phyloP scores from a whole-genome alignment of 176 grass and related monocot species.

The Aegilops longissima region DNA sequence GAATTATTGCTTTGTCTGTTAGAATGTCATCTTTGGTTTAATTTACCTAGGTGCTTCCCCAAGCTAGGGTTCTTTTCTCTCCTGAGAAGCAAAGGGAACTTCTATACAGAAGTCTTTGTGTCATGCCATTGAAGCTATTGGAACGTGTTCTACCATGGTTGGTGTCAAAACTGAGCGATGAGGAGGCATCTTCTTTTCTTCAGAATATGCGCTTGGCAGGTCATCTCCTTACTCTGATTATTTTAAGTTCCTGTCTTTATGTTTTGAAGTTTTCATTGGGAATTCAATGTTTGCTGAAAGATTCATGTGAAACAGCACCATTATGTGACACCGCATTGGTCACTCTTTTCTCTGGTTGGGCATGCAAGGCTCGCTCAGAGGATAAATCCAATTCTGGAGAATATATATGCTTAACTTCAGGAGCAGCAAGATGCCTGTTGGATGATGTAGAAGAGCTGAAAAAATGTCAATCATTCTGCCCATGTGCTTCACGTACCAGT shows the following conservation, averaged over 20 bases:
- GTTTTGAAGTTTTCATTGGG: constrained; percentile 23
- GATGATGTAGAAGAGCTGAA: constrained; percentile 46
- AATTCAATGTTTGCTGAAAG: constrained; percentile 36
- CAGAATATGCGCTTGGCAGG: constrained; percentile 85
- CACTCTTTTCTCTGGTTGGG: constrained; percentile 95
- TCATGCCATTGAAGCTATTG: constrained; percentile 94
- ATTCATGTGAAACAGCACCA: constrained; percentile 62
- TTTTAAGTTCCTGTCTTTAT: constrained; percentile 6
- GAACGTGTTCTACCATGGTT: constrained; percentile 97
- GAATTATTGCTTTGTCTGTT: constrained; percentile 9
- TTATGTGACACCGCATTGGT: constrained; percentile 76
- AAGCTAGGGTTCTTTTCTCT: constrained; percentile 89
- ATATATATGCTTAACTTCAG: constrained; percentile 73
- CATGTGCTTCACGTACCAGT: constrained; percentile 59
- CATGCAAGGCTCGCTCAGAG: constrained; percentile 69
- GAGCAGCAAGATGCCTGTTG: constrained; percentile 33
- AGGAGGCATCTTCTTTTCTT: constrained; percentile 85
- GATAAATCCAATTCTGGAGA: constrained; percentile 67
- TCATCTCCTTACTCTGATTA: constrained; percentile 33
- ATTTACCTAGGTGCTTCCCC: constrained; percentile 90
- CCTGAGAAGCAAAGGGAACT: constrained; percentile 88
- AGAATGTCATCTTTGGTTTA: constrained; percentile 33
- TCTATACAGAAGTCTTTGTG: constrained; percentile 82
- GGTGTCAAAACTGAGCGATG: constrained; percentile 70
- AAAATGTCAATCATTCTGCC: constrained; percentile 57